Evolutionary conservation across 768 basidiomycete genomes (phyloP), one percentile per base, ranked within the genome.

Genomic region (Boletus eberwhitei): DNA sequence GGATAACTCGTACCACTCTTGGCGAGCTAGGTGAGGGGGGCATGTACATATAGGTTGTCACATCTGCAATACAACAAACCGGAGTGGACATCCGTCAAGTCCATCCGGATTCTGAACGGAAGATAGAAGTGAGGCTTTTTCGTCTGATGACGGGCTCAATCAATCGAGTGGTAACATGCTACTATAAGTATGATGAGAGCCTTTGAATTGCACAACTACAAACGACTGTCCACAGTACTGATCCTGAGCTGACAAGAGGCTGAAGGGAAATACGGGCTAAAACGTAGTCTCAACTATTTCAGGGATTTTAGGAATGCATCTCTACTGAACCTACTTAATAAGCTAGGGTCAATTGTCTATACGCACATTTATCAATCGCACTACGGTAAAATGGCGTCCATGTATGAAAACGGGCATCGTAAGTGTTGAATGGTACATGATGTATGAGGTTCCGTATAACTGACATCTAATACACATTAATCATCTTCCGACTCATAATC

Each of bases 401-500:
- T 26, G 26, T 19, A 50, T 16, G 12, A 37, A 24, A 17, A 22
- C 11, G 8, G 26, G 4, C 17, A 16, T 16, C 13, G 2, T 31
- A 12, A 49, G 11, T n/a, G 24, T 22, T 12, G 9, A 37, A n/a
- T n/a, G 24, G 36, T 39, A 49, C 29, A 34, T 13, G 14, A 37
- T 6, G 24, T 6, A 16, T 12, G 29, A 42, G 19, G 13, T 29
- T 42, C 47, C 26, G 32, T 32, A 29, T 29, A 29, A 47, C 19
- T 7, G n/a, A 24, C 21, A 35, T 42, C 52, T 53, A 50, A 39
- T 31, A 31, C 14, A 24, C 6, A 14, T 47, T 53, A 70, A 38
- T 79, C 78, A 48, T 69, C 69, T 36, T 87, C 86, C 21, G 81
- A 82, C 51, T 77, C 71, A 57, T 84, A 84, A 29, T 78, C 84